These are phyloP conservation scores for Colletotrichum sansevieriae DNA, from an alignment of 2,329 filamentous ascomycete genomes.

Conservation along the genomic window DNA sequence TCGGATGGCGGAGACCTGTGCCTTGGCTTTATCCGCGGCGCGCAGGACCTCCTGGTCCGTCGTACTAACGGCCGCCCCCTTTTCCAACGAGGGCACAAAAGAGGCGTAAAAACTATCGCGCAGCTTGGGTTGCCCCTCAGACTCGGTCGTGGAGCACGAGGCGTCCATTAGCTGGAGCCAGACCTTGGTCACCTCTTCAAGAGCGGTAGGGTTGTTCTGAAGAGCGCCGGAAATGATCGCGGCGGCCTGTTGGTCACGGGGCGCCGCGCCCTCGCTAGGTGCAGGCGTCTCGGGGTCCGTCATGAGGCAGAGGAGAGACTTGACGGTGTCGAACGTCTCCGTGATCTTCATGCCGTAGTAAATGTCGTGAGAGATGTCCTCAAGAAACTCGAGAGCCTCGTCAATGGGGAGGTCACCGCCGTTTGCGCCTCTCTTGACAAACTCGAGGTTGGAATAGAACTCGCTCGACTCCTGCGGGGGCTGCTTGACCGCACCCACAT, in stretches of 20 bases:
- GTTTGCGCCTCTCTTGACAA: constrained; percentile 43
- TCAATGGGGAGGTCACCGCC: constrained; percentile 55
- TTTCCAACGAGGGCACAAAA: constrained; percentile 50
- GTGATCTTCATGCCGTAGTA: constrained; percentile 76
- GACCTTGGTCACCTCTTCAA: constrained; percentile 62
- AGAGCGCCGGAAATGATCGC: constrained; percentile 69
- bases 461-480: constrained; percentile 54
- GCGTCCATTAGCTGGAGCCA: constrained; percentile 60
- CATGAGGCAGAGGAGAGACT: constrained; percentile 70
- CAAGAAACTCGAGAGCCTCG: constrained; percentile 67
- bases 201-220: constrained; percentile 75
- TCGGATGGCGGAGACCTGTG: constrained; percentile 64
- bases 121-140: constrained; percentile 45
- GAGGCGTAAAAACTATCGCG: constrained; percentile 57
- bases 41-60: constrained; percentile 22
- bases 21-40: constrained; percentile 49
- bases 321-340: constrained; percentile 66
- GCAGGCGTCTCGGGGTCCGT: constrained; percentile 46
- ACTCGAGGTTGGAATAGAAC: constrained; percentile 42
- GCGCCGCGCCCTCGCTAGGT: constrained; percentile 46
- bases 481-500: constrained; percentile 68
- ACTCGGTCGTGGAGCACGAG: constrained; percentile 50
- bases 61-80: constrained; percentile 20
- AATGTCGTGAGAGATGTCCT: constrained; percentile 76
- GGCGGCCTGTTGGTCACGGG: constrained; percentile 66